These are phyloP conservation scores for Skeletonema grethae DNA, from an alignment of 108 stramenopile genomes.

Conservation along the genomic window DNA sequence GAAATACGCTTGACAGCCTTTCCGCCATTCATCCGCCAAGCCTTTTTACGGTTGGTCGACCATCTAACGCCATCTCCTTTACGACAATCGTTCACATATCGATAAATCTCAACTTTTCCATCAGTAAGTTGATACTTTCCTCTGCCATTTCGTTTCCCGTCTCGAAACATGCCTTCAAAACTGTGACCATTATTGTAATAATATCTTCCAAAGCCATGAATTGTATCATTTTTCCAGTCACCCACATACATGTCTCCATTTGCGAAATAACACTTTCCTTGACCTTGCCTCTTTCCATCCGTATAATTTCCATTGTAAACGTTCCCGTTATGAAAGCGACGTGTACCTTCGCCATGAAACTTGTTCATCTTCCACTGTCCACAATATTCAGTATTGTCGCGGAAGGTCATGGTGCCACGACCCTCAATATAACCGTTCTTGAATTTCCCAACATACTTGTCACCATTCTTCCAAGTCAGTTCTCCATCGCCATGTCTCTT, in stretches of 20 bases:
- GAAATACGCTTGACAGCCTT: constrained; percentile 32
- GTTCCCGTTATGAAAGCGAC: constrained; percentile 65
- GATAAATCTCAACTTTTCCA: constrained; percentile 61
- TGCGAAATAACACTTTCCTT: constrained; percentile 60
- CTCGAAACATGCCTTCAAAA: constrained; percentile 44
- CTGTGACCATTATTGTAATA: constrained; percentile 58
- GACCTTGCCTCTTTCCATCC: constrained; percentile 55
- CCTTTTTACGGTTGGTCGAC: constrained; percentile 62
- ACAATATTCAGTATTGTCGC: constrained; percentile 63
- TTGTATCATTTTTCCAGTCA: constrained; percentile 46
- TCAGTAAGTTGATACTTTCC: constrained; percentile 59
- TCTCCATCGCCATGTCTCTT: constrained; percentile 64
- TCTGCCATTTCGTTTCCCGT: constrained; percentile 40
- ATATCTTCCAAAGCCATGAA: constrained; percentile 69
- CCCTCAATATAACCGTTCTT: constrained; percentile 59
- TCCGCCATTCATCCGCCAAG: constrained; percentile 52
- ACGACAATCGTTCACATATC: constrained; percentile 56
- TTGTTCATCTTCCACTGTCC: constrained; percentile 64
- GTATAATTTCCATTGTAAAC: constrained; percentile 54
- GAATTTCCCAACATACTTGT: constrained; percentile 64
- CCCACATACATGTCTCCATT: constrained; percentile 67
- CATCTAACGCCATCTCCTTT: constrained; percentile 65
- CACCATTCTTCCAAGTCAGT: constrained; percentile 63
- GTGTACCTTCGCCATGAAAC: constrained; percentile 62
- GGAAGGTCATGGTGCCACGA: constrained; percentile 52